These are phyloP conservation scores for Digitaria exilis DNA, from an alignment of 202 grass and related monocot species.

Conservation along the genomic window DNA sequence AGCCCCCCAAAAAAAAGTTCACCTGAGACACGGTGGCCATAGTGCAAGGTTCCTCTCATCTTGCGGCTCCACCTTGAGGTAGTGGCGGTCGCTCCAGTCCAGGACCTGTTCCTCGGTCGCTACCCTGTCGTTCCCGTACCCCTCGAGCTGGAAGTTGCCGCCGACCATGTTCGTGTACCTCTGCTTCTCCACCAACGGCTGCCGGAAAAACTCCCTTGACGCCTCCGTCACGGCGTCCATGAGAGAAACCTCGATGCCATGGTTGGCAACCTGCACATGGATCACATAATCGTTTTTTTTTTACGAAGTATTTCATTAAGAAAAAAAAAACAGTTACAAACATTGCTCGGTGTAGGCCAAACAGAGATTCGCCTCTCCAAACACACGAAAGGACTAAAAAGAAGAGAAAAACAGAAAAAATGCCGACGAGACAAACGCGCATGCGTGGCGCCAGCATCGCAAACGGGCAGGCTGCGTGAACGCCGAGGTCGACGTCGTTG, in stretches of 20 bases:
- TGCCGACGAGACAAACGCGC: too few relatives aligned
- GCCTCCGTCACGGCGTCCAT: constrained; percentile 47
- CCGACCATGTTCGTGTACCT: constrained; percentile 39
- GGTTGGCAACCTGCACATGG: constrained; percentile 35
- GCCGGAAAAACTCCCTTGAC: constrained; percentile 53
- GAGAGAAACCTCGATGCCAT: constrained; percentile 39
- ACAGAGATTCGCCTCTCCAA: too few relatives aligned
- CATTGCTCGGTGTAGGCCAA: too few relatives aligned
- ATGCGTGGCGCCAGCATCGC: too few relatives aligned
- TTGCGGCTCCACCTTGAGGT: constrained; percentile 49
- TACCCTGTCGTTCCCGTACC: constrained; percentile 53
- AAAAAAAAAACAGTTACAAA: too few relatives aligned
- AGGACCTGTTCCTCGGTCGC: constrained; percentile 36
- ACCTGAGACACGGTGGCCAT: constrained; percentile 47
- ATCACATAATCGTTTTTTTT: too few relatives aligned
- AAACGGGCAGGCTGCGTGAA: too few relatives aligned
- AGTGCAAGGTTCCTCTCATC: constrained; percentile 34
- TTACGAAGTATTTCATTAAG: too few relatives aligned
- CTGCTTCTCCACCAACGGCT: constrained; percentile 42
- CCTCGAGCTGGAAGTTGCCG: constrained; percentile 50
- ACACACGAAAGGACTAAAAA: too few relatives aligned
- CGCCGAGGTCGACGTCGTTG: too few relatives aligned
- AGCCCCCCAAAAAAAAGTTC: too few relatives aligned
- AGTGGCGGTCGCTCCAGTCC: constrained; percentile 57
- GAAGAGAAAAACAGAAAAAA: too few relatives aligned